Percentiles rank a stretch among this genome's conserved stretches.
Conservation (phyloP, 345 rosid genomes). For the Sonneratia alba region DNA sequence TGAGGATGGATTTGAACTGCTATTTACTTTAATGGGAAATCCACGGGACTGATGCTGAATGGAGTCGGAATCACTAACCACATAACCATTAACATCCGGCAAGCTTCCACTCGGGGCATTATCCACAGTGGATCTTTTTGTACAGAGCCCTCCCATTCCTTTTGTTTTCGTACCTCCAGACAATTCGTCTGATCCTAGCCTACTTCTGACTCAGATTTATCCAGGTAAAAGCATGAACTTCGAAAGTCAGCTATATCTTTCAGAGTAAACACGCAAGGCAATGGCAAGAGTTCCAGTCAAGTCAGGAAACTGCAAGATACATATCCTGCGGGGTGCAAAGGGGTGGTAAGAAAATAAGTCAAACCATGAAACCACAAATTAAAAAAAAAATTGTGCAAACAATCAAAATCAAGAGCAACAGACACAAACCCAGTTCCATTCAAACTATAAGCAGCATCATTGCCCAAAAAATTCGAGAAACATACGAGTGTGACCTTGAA, state of each 20-base stretch:
- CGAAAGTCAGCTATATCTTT: slow-evolving; percentile 1
- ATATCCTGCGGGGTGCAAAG: neutral
- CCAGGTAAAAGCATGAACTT: slow-evolving; percentile 25
- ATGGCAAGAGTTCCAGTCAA: slow-evolving; percentile 30
- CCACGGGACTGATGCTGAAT: slow-evolving; percentile 37
- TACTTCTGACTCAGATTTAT: slow-evolving; percentile 15
- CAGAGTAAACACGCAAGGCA: neutral
- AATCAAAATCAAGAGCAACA: slow-evolving; percentile 2
- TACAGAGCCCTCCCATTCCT: slow-evolving; percentile 95
- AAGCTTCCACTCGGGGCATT: slow-evolving; percentile 88
- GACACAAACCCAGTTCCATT: neutral
- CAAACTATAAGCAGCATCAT: neutral
- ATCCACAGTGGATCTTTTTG: slow-evolving; percentile 87
- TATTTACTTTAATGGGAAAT: slow-evolving; percentile 24
- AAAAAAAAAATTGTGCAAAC: neutral
- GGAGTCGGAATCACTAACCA: slow-evolving; percentile 28
- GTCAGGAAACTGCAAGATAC: slow-evolving; percentile 26
- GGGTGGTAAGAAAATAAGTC: too few species aligned
- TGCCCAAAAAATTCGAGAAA: neutral
- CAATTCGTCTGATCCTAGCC: neutral
- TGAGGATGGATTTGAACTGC: slow-evolving; percentile 31
- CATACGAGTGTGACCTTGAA: neutral
- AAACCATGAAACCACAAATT: too few species aligned
- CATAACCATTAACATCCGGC: slow-evolving; percentile 49
- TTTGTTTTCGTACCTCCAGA: slow-evolving; percentile 9